phyloP scores from a whole-genome alignment of 495 filamentous ascomycete genomes.

The Podospora tetraspora region DNA sequence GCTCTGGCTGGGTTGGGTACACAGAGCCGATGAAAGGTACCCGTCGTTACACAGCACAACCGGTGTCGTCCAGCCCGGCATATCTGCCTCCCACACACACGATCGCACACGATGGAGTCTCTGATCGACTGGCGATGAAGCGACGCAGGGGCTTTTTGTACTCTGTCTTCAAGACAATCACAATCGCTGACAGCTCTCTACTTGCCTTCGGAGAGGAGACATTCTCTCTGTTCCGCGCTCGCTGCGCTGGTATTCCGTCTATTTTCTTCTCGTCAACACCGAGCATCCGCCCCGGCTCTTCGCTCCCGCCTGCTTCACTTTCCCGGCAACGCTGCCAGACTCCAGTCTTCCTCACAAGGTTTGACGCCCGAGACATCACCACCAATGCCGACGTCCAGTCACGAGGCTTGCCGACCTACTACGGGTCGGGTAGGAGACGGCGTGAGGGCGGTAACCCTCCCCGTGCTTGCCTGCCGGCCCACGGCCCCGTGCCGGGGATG shows the following conservation, averaged over 20 bases:
- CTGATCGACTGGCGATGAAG: neutral
- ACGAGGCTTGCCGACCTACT: neutral
- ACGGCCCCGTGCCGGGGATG: no score
- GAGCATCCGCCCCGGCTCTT: no score
- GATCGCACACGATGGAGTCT: neutral
- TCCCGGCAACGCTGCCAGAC: neutral
- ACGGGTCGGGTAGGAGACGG: neutral
- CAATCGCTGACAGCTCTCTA: neutral
- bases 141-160: neutral
- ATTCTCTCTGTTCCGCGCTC: neutral
- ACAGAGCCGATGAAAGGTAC: constrained; percentile 14
- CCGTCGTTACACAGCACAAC: constrained; percentile 49
- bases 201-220: neutral
- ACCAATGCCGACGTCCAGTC: neutral
- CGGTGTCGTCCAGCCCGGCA: neutral
- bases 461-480: neutral
- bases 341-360: neutral
- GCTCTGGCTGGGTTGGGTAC: neutral
- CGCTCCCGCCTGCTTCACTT: neutral
- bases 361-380: neutral
- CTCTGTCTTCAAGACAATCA: neutral
- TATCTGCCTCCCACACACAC: neutral
- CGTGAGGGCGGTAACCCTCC: no score
- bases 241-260: neutral
- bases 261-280: neutral